Evolutionary conservation across 805 yeast genomes (phyloP), one percentile per base, ranked within the genome.

Genomic region (Candida insectorum): DNA sequence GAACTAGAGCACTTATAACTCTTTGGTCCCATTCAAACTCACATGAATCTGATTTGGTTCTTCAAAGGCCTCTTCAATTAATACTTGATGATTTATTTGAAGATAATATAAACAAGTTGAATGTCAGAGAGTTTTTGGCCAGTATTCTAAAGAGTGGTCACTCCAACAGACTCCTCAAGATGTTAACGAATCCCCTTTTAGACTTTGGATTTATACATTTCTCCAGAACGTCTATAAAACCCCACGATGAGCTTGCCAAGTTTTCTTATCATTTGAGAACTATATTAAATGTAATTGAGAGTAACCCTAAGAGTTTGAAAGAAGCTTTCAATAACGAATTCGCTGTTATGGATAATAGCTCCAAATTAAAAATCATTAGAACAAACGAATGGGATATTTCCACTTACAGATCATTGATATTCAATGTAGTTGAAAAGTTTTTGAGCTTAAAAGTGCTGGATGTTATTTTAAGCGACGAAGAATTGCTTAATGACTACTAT

Each of bases 21-120:
- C 52, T 89, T 4, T 91, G 97, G 97, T 67, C 69, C 3, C 91
- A 85, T 46, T 71, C 91, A 0, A 40, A 58, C 6, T 55, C 66
- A n/a, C 72, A 69, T 27, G 85, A 78, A 23, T 51, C 60, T 0
- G 79, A 70, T 31, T 42, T 54, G 2, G 57, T 82, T 6, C 55
- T 87, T 9, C 60, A 71, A 5, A 67, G 81, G 41, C 93, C 95
- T 0, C 53, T 87, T 5, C 76, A 79, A 39, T 51, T 85, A 1
- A 60, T 85, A 12, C 54, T 89, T 21, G 96, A 88, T 50, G 82
- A 77, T 26, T 52, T 83, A 5, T 36, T 73, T 2, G 41, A 30
- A 5, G 37, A 40, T n/a, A 34, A 30, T 21, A 17, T 31, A 26
- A 29, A 31, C 29, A 30, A 28, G 8, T 26, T 40, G 13, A 40